Evolutionary conservation across 2,329 filamentous ascomycete species (phyloP).

Genomic region (Stagonosporopsis vannaccii): DNA sequence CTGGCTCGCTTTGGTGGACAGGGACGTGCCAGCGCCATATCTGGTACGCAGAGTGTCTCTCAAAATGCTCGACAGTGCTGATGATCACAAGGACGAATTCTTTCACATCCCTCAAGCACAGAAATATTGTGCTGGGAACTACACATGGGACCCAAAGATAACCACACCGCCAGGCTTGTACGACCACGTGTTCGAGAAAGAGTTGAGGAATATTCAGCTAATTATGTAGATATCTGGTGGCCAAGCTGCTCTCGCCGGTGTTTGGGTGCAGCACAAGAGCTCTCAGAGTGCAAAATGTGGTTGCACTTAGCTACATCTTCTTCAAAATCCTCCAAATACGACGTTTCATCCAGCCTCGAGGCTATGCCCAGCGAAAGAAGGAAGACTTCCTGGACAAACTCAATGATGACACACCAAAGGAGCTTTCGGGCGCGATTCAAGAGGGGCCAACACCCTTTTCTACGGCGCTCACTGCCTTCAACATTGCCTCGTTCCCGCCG

Average conservation of each 20-base stretch:
- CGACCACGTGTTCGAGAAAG: conserved; percentile 20
- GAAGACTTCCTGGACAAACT: neutral
- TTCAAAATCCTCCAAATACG: conserved; percentile 3
- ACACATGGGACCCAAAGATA: conserved; percentile 93
- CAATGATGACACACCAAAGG: neutral
- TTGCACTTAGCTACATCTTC: conserved; percentile 48
- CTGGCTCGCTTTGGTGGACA: conserved; percentile 52
- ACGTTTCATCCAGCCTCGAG: conserved; percentile 1
- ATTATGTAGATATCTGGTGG: conserved; percentile 50
- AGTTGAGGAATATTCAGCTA: neutral
- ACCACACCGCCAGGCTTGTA: conserved; percentile 89
- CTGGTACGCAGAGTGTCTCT: conserved; percentile 53
- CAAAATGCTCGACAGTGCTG: conserved; percentile 3
- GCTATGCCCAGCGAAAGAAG: neutral
- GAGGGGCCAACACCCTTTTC: conserved; percentile 40
- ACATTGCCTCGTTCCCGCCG: conserved; percentile 84
- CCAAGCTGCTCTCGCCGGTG: conserved; percentile 48
- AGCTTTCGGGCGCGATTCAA: neutral
- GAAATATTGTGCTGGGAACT: conserved; percentile 76
- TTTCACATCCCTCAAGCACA: conserved; percentile 94
- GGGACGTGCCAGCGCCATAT: conserved; percentile 64
- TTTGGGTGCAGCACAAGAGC: conserved; percentile 50
- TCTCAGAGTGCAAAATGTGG: conserved; percentile 50
- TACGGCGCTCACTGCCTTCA: conserved; percentile 70
- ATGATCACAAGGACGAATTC: conserved; percentile 71